These are phyloP conservation scores for Marsdenia floribunda DNA, from an alignment of 257 asterid species.

Conservation along the genomic window DNA sequence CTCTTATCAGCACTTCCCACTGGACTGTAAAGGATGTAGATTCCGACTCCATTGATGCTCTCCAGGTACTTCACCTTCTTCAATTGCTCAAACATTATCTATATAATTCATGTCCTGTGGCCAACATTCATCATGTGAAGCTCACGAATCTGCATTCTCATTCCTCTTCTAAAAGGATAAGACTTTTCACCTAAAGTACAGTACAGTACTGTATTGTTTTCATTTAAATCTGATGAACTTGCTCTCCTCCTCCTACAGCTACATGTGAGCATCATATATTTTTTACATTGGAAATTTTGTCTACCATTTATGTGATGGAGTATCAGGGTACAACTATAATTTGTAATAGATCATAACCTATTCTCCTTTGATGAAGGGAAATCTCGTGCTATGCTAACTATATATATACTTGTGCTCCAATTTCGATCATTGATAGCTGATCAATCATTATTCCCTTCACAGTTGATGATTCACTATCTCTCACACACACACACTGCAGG, in stretches of 20 bases:
- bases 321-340: background rate
- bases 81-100: background rate
- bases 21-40: slow-evolving; percentile 76
- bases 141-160: background rate
- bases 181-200: no score
- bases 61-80: slow-evolving; percentile 43
- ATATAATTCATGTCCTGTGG: background rate
- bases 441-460: background rate
- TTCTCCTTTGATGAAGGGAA: background rate
- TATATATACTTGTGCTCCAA: no score
- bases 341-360: background rate
- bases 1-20: slow-evolving; percentile 13
- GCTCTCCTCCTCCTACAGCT: background rate
- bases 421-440: background rate
- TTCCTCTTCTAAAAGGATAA: background rate
- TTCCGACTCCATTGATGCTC: slow-evolving; percentile 74
- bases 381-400: no score
- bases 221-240: background rate
- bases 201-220: background rate
- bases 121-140: background rate
- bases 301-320: background rate
- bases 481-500: slow-evolving; percentile 25
- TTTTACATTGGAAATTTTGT: background rate
- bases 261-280: background rate
- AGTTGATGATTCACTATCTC: background rate